Percentiles rank a stretch among this genome's conserved stretches.
These are phyloP conservation scores for Colletotrichum coccodes DNA, from an alignment of 2,329 filamentous ascomycete genomes.

Conservation along the genomic window DNA sequence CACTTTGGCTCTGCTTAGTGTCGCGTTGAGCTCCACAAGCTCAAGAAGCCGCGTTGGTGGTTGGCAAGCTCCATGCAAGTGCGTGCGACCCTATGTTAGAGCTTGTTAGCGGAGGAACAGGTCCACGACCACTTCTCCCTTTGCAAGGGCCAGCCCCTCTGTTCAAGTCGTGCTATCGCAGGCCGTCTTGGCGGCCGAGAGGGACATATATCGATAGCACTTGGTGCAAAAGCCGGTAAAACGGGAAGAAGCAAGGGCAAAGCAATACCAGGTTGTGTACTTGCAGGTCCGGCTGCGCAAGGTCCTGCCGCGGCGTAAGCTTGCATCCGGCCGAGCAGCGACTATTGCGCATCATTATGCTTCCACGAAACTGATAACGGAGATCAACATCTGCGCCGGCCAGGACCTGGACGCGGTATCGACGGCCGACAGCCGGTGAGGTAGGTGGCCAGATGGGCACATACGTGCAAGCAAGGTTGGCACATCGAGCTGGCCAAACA, in stretches of 20 bases:
- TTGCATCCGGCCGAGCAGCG: slow-evolving; percentile 6
- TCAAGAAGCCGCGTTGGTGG: slow-evolving; percentile 4
- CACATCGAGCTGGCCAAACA: slow-evolving; percentile 25
- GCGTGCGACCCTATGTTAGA: slow-evolving; percentile 16
- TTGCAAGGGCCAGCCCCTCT: slow-evolving; percentile 16
- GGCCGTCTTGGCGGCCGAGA: slow-evolving; percentile 17
- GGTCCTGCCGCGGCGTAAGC: slow-evolving; percentile 3
- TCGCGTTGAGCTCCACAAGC: slow-evolving; percentile 19
- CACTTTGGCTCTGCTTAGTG: slow-evolving; percentile 6
- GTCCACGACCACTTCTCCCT: slow-evolving; percentile 7
- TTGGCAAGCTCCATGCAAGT: slow-evolving; percentile 22
- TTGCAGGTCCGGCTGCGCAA: slow-evolving; percentile 21
- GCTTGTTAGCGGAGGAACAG: slow-evolving; percentile 21
- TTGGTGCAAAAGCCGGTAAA: slow-evolving; percentile 11
- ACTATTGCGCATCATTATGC: not conserved
- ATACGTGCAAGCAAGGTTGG: slow-evolving; percentile 19
- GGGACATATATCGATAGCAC: slow-evolving; percentile 6
- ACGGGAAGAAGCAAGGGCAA: slow-evolving; percentile 12
- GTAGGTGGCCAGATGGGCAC: slow-evolving; percentile 6
- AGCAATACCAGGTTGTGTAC: not conserved
- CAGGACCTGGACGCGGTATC: slow-evolving; percentile 18
- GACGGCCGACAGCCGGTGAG: slow-evolving; percentile 27
- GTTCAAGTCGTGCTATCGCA: slow-evolving; percentile 12
- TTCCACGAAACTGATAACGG: slow-evolving; percentile 1
- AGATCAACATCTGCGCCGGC: slow-evolving; percentile 18